phyloP scores from a whole-genome alignment of 2,329 filamentous ascomycete genomes.

The Penicillium sp. region DNA sequence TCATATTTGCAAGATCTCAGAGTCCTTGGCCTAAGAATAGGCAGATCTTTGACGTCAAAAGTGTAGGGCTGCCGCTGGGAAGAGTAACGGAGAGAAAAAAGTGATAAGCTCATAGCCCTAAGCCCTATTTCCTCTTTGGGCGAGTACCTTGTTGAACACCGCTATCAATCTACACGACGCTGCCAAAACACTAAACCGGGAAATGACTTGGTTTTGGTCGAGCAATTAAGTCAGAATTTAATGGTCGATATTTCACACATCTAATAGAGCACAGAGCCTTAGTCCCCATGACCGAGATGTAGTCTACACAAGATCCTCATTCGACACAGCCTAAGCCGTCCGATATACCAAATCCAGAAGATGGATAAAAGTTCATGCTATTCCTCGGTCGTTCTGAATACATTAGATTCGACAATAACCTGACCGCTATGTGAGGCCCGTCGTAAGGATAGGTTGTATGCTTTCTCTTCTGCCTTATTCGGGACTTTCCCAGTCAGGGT shows the following conservation, averaged over 20 bases:
- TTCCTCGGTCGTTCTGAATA: conserved; percentile 36
- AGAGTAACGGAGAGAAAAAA: conserved; percentile 26
- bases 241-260: neutral
- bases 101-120: conserved; percentile 37
- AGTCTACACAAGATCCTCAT: conserved; percentile 11
- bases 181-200: neutral
- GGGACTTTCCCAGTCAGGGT: conserved; percentile 46
- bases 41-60: conserved; percentile 1
- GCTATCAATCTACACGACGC: neutral
- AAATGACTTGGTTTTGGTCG: neutral
- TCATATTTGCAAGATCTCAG: conserved; percentile 59
- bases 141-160: conserved; percentile 3
- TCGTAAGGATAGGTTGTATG: conserved; percentile 15
- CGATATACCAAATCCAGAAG: conserved; percentile 13
- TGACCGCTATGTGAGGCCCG: conserved; percentile 18
- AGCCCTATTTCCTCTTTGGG: conserved; percentile 38
- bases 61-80: conserved; percentile 1
- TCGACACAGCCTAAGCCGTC: neutral
- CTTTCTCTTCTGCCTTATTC: conserved; percentile 30
- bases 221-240: neutral
- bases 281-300: neutral
- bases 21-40: neutral
- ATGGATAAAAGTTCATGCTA: conserved; percentile 28
- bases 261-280: neutral
- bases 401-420: conserved; percentile 33